Evolutionary conservation across 2,329 filamentous ascomycete species (phyloP), one percentile per base, ranked within the genome.

Genomic region (Arthrobotrys sphaeroides): DNA sequence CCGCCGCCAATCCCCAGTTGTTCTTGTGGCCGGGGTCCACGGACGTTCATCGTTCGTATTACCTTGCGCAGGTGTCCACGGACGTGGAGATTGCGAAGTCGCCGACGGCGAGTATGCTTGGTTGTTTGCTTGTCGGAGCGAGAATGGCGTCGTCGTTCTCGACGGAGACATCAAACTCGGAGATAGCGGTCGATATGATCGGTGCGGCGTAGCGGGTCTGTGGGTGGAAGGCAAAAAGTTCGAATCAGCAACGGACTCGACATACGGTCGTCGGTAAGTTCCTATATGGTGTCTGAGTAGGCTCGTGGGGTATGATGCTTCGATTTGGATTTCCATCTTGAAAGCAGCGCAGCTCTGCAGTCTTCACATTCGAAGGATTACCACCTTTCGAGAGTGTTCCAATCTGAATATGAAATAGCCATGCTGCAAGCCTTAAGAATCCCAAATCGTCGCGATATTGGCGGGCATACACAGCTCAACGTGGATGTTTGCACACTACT

Each of bases 1-100:
- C 60, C 91, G 87, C 26, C 87, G 83, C 82, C 91, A 92, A 75
- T 94, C 91, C 31, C 84, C 84, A 2, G 85, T 85, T 20, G 73
- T 72, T 81, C 84, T 78, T 84, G 82, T 24, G 5, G 86, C 85
- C 10, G 88, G 87, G 6, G 87, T 86, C 82, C 87, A 88, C 0
- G 88, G 85, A 62, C 86, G 81, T 26, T 77, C 73, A 0, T 78
- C 79, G 82, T 81, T 73, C 84, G 13, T 51, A 18, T 73, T 72
- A 77, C 80, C 38, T 78, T 82, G 83, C 13, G 86, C 85, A 0
- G 88, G 87, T 0, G 86, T 86, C 87, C 88, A 91, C 1, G 87
- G 85, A 67, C 88, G 84, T 0, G 86, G 86, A 0, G 87, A 88
- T 4, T 89, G 55, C 5, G 68, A 68, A 18, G 47, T 57, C 12